A percentile compares a stretch with the other conserved stretches of the same genome.
Evolutionary conservation across 441 rosid genomes (phyloP).

Genomic region (Pelargonium cotyledonis): DNA sequence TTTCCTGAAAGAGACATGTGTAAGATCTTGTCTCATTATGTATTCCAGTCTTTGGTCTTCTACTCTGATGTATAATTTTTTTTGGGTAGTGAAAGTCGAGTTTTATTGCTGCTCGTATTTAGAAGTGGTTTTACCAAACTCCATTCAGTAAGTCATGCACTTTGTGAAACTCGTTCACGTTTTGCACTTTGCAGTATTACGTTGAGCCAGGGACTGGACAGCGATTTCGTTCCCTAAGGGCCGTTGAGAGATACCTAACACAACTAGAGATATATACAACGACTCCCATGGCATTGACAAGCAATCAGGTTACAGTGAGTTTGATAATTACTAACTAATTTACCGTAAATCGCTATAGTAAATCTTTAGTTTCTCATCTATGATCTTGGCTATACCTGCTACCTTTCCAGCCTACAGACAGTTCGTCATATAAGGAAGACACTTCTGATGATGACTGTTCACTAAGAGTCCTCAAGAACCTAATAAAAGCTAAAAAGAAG

Average conservation of each 20-base stretch:
- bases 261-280: slow-evolving; percentile 19
- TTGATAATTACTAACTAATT: slow-evolving; percentile 1
- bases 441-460: slow-evolving; percentile 11
- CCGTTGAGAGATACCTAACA: slow-evolving; percentile 42
- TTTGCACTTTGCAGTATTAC: slow-evolving; percentile 33
- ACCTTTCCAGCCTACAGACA: slow-evolving; percentile 10
- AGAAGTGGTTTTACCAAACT: slow-evolving; percentile 9
- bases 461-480: slow-evolving; percentile 6
- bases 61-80: neutral
- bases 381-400: slow-evolving; percentile 6
- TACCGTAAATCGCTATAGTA: neutral
- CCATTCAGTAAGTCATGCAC: slow-evolving; percentile 10
- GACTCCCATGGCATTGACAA: slow-evolving; percentile 14
- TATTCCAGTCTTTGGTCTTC: neutral
- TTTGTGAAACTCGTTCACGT: slow-evolving; percentile 5
- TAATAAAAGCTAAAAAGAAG: slow-evolving; percentile 10
- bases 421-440: slow-evolving; percentile 14
- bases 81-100: neutral
- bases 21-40: neutral
- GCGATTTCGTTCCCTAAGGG: slow-evolving; percentile 38
- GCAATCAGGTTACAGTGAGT: slow-evolving; percentile 16
- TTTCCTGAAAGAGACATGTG: neutral
- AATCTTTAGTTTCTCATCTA: neutral
- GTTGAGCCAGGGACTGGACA: slow-evolving; percentile 47
- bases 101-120: neutral